phyloP scores from a whole-genome alignment of 2,329 filamentous ascomycete species.

The Fusarium cyanostomum region DNA sequence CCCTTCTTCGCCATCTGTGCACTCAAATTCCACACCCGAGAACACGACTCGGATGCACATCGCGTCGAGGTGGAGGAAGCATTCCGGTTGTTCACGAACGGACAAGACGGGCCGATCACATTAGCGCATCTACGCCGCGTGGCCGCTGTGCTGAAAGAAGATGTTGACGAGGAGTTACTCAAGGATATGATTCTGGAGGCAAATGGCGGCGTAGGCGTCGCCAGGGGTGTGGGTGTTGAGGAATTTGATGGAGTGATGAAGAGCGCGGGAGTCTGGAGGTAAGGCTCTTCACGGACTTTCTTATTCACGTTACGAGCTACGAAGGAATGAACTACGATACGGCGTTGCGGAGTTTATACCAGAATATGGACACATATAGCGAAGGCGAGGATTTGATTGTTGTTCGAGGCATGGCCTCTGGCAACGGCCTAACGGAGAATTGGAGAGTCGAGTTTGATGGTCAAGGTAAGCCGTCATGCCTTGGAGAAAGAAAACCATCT shows the following conservation, averaged over 20 bases:
- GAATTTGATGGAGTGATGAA: slow-evolving; percentile 91
- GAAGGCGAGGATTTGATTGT: background rate
- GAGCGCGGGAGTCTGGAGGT: slow-evolving; percentile 83
- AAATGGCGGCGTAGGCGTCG: slow-evolving; percentile 80
- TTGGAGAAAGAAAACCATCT: too few relatives aligned
- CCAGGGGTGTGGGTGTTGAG: slow-evolving; percentile 75
- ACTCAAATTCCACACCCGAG: slow-evolving; percentile 77
- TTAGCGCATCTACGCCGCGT: slow-evolving; percentile 80
- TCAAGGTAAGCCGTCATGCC: slow-evolving; percentile 10
- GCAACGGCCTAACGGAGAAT: background rate
- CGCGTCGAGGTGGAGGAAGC: slow-evolving; percentile 80
- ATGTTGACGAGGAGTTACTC: slow-evolving; percentile 82
- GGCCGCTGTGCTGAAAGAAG: slow-evolving; percentile 83
- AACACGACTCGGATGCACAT: slow-evolving; percentile 63
- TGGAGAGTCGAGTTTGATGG: background rate
- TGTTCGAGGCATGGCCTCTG: background rate
- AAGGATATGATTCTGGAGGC: slow-evolving; percentile 96
- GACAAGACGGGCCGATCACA: slow-evolving; percentile 71
- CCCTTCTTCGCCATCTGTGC: slow-evolving; percentile 90
- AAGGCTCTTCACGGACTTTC: slow-evolving; percentile 46
- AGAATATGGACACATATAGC: background rate
- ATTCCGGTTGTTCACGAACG: slow-evolving; percentile 79
- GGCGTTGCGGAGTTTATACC: slow-evolving; percentile 13
- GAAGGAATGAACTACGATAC: slow-evolving; percentile 26
- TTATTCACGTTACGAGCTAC: slow-evolving; percentile 21